Evolutionary conservation across 2,329 filamentous ascomycete species (phyloP).

Genomic region (Fusarium devonianum): DNA sequence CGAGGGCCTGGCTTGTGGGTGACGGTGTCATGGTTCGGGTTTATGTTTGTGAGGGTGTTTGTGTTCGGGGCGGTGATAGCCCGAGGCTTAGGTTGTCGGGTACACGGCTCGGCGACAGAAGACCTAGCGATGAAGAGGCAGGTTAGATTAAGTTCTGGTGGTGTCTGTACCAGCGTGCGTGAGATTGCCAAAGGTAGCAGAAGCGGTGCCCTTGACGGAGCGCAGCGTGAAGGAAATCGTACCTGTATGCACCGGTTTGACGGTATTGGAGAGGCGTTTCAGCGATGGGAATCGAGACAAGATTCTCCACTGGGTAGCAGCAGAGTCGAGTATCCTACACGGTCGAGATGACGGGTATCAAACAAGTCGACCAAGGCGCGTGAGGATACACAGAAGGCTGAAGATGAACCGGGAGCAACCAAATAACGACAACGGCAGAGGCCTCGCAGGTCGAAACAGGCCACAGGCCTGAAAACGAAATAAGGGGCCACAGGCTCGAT

Average conservation of each 20-base stretch:
- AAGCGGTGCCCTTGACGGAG: background rate
- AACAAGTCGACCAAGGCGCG: background rate
- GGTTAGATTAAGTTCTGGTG: background rate
- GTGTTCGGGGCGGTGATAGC: constrained; percentile 22
- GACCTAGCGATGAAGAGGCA: background rate
- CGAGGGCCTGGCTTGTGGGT: constrained; percentile 49
- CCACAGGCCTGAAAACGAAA: constrained; percentile 15
- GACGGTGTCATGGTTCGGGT: constrained; percentile 49
- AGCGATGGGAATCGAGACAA: background rate
- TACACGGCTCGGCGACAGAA: background rate
- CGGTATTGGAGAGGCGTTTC: background rate
- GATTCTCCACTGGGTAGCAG: too few species aligned
- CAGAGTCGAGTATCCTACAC: too few species aligned
- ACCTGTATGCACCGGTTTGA: constrained; percentile 3
- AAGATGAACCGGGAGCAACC: background rate
- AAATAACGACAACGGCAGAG: constrained; percentile 17
- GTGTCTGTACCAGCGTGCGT: constrained; percentile 1
- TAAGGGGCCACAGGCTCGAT: constrained; percentile 6
- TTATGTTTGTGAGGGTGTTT: constrained; percentile 19
- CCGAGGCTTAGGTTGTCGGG: constrained; percentile 9
- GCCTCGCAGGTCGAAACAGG: constrained; percentile 15
- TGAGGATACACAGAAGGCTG: background rate
- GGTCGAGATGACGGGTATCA: background rate
- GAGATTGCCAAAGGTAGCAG: background rate
- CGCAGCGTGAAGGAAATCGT: background rate